Evolutionary conservation across 768 basidiomycete species (phyloP), one percentile per base, ranked within the genome.

Genomic region (Hygrophorus pudorinus): DNA sequence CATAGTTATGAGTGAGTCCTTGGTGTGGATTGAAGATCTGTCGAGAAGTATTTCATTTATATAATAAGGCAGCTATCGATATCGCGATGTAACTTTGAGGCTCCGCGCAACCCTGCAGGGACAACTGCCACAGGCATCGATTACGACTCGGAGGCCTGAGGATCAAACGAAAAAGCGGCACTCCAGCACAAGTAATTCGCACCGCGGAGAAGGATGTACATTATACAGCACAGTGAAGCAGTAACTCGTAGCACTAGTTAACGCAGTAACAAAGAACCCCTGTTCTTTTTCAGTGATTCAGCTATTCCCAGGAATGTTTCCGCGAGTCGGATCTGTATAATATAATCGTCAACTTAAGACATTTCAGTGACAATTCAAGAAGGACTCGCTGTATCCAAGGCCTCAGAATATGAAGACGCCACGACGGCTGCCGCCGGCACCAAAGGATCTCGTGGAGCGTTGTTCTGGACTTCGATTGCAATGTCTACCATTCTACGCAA

Each of bases 271-370:
- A 79, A 53, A 18, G 70, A 63, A 0, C 71, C 78, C 50, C 78
- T 59, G 2, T 76, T 71, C 50, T 74, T 80, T 48, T 66, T 65
- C 57, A 80, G 54, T 1, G 78, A 76, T 43, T 77, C 73, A 0
- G 76, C 76, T 40, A 79, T 67, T 27, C 69, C 70, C 16, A 79
- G 53, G 66, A 80, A 80, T 2, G 78, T 72, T 51, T 78, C 65
- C 1, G 76, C 69, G 6, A 79, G 65, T 47, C 66, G 68, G 12
- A 78, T 63, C 77, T 79, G 48, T 28, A 24, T 7, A 24, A 24
- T 7, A 24, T 24, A 24, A 3, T 24, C n/a, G n/a, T n/a, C n/a
- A n/a, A n/a, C n/a, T n/a, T n/a, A 27, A 16, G 35, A 48, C 13
- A 33, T 14, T 30, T 12, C 7, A 30, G 4, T 7, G 13, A 10